A percentile compares a stretch with the other conserved stretches of the same genome.
phyloP scores from a whole-genome alignment of 2,329 filamentous ascomycete species.

The Aspergillus sclerotialis region DNA sequence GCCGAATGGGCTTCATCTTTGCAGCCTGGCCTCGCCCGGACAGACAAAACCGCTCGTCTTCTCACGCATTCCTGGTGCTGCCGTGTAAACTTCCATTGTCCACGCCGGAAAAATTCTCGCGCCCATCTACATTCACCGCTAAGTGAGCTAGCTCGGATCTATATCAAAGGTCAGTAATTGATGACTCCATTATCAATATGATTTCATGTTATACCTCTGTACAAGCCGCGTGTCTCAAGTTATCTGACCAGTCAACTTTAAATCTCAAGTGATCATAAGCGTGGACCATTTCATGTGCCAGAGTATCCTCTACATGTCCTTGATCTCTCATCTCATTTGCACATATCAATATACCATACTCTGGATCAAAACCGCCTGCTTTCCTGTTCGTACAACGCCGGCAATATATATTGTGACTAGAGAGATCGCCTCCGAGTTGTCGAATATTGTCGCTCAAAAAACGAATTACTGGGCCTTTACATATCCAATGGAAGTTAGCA shows the following conservation, averaged over 20 bases:
- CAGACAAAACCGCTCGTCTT: conserved; percentile 68
- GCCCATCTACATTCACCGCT: conserved; percentile 91
- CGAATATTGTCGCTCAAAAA: conserved; percentile 79
- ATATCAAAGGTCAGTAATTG: conserved; percentile 8
- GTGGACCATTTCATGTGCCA: conserved; percentile 97
- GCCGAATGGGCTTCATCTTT: conserved; percentile 80
- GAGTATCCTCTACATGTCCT: conserved; percentile 82
- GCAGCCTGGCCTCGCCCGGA: conserved; percentile 70
- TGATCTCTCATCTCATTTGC: conserved; percentile 80
- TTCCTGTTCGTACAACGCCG: conserved; percentile 67
- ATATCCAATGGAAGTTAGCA: too few relatives aligned
- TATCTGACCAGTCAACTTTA: conserved; percentile 76
- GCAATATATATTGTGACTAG: conserved; percentile 70
- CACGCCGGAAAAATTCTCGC: conserved; percentile 74
- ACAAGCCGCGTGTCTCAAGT: conserved; percentile 85
- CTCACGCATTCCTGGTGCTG: conserved; percentile 93
- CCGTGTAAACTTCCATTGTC: conserved; percentile 82
- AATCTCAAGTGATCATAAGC: conserved; percentile 90
- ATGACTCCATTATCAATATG: not conserved
- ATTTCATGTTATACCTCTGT: conserved; percentile 59
- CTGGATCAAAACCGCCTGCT: conserved; percentile 76
- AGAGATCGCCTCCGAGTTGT: conserved; percentile 70
- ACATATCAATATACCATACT: conserved; percentile 84
- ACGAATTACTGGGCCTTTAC: conserved; percentile 64
- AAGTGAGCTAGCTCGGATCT: conserved; percentile 89